Conservation (phyloP, 148 eudicot genomes). For the Cornus kousa region DNA sequence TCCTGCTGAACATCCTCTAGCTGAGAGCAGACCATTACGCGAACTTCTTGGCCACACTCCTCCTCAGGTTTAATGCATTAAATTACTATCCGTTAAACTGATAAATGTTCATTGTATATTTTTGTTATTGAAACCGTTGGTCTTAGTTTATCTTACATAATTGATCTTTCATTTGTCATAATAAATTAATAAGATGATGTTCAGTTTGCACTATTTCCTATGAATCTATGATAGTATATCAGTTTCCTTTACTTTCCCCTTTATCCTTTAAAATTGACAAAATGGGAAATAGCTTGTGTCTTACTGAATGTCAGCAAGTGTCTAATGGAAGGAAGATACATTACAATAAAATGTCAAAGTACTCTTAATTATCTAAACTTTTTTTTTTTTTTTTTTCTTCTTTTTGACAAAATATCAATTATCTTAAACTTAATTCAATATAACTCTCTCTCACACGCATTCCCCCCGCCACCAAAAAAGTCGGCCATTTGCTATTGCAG, state of each 20-base stretch:
- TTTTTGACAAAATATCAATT: not conserved
- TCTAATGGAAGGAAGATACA: not conserved
- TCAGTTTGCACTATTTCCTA: not conserved
- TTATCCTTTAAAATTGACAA: not conserved
- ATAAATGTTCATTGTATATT: not conserved
- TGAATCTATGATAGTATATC: not conserved
- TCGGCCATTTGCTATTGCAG: not conserved
- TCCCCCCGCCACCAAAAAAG: no score
- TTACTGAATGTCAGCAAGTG: constrained; percentile 8
- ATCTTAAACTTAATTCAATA: not conserved
- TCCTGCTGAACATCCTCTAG: constrained; percentile 97
- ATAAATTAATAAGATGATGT: not conserved
- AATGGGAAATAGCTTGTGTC: not conserved
- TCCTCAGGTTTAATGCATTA: constrained; percentile 54
- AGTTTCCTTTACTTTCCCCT: not conserved
- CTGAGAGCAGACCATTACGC: constrained; percentile 88
- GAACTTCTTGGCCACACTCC: constrained; percentile 99
- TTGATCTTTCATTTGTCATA: constrained; percentile 1
- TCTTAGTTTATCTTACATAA: not conserved
- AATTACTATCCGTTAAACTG: not conserved
- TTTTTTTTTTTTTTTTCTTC: no score
- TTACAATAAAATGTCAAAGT: not conserved
- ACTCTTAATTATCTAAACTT: no score
- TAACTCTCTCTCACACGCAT: not conserved
- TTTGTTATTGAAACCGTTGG: not conserved